Percentiles rank a stretch among this genome's conserved stretches.
These are phyloP conservation scores for Sphaceloma murrayae DNA, from an alignment of 2,329 filamentous ascomycete species.

Conservation along the genomic window DNA sequence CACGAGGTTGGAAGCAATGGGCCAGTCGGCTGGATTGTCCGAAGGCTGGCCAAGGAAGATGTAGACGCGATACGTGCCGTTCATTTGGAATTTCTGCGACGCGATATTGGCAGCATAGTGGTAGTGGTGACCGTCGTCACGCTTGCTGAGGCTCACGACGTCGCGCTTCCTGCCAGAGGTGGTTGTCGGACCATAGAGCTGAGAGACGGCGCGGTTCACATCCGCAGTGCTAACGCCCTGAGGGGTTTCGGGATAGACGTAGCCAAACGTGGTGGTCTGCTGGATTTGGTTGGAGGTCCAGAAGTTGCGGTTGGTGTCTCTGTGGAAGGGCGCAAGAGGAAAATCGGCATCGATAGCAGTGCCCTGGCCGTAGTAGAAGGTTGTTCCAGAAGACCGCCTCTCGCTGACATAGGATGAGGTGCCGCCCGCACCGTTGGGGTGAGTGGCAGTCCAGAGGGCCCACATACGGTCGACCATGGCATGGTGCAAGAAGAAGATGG, in stretches of 20 bases:
- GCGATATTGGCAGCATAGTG: conserved; percentile 63
- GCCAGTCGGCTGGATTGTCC: conserved; percentile 42
- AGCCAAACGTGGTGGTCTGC: conserved; percentile 54
- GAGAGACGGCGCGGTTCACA: conserved; percentile 48
- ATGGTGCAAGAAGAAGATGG: conserved; percentile 70
- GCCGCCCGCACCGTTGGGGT: conserved; percentile 30
- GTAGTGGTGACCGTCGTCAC: conserved; percentile 39
- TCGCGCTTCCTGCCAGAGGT: conserved; percentile 14
- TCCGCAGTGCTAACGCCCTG: conserved; percentile 32
- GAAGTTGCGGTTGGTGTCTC: conserved; percentile 48
- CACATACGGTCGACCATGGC: conserved; percentile 63
- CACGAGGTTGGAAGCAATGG: conserved; percentile 45
- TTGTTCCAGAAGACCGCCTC: conserved; percentile 43
- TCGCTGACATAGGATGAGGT: conserved; percentile 57
- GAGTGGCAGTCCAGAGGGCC: conserved; percentile 66
- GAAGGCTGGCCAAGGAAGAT: conserved; percentile 54
- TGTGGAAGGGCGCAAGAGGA: conserved; percentile 58
- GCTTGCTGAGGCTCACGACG: not conserved
- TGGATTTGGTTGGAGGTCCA: conserved; percentile 59
- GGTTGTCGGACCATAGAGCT: conserved; percentile 44
- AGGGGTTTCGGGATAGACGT: conserved; percentile 61
- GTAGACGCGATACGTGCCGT: conserved; percentile 54
- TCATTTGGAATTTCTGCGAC: conserved; percentile 50
- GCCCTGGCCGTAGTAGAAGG: conserved; percentile 51
- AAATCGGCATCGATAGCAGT: conserved; percentile 32